Evolutionary conservation across 805 yeast genomes (phyloP), one percentile per base, ranked within the genome.

Genomic region (Clavispora asparagi): DNA sequence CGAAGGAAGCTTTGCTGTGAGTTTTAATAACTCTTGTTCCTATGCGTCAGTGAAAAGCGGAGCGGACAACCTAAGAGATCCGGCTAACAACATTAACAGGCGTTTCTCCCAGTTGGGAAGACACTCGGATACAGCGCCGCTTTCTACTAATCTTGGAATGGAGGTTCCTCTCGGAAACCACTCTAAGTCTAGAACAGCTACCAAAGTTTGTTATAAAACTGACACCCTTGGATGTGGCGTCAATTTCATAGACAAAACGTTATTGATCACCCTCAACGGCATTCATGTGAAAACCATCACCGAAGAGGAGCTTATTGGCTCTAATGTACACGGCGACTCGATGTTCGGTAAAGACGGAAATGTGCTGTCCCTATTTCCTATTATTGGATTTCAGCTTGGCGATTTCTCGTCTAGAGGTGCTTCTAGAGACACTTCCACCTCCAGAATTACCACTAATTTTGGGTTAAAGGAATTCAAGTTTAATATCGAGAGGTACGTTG

Each of bases 171-270:
- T 71, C 46, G 56, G 59, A 23, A 67, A 71, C 5, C 53, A 58
- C 32, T 43, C 53, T 7, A 42, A 44, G 12, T 17, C 35, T 13
- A 49, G 40, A 16, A 36, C 45, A 8, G 42, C 42, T 10, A 68
- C 67, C 38, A 67, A 63, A 23, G 73, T 67, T 42, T 71, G 72
- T 1, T 72, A 75, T 36, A 65, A 60, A 28, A 58, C 64, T 19
- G 96, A 89, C 62, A 70, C 78, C 2, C 74, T 91, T 51, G 97
- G 97, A 0, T 85, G 91, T 63, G 97, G 97, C 5, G 74, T 89
- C 23, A 85, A 90, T 66, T 85, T 79, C 55, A 69, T 76, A 13
- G 78, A 77, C 36, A 75, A 79, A 37, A 66, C 81, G 0, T 74
- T 88, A 2, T 91, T 90, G 56, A 79, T 80, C 52, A 90, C 97